Evolutionary conservation across 192 early-diverging fungal genomes (phyloP).

Genomic region (Bifiguratus adelaidae): DNA sequence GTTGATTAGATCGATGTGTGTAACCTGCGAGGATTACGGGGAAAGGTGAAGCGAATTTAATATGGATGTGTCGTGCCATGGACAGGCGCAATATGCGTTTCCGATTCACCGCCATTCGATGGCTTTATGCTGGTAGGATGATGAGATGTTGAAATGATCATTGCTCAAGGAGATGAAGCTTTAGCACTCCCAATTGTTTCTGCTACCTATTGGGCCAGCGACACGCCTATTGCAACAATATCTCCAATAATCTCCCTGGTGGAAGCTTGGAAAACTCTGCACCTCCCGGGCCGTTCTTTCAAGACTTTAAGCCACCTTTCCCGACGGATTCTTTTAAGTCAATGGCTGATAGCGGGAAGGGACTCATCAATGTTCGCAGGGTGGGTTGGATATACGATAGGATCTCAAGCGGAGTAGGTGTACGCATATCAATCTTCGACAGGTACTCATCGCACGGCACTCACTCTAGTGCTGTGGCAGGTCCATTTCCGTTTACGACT

Average conservation of each 20-base stretch:
- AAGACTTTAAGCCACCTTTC: neutral
- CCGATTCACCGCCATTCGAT: too few relatives aligned
- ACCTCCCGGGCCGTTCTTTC: constrained; percentile 4
- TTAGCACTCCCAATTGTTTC: neutral
- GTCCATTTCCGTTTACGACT: constrained; percentile 2
- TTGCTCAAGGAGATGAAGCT: too few relatives aligned
- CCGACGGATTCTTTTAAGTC: constrained; percentile 3
- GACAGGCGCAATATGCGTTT: too few relatives aligned
- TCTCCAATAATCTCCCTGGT: constrained; percentile 1
- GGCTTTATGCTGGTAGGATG: too few relatives aligned
- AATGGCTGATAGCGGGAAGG: too few relatives aligned
- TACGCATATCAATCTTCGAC: neutral
- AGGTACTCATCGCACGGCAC: neutral
- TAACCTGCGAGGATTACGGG: too few relatives aligned
- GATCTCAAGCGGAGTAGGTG: constrained; percentile 1
- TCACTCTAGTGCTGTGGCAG: neutral
- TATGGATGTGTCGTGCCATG: too few relatives aligned
- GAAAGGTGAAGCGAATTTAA: too few relatives aligned
- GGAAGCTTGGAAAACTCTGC: neutral
- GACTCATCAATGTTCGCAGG: neutral
- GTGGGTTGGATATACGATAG: constrained; percentile 2
- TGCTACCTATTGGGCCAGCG: neutral
- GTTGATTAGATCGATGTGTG: too few relatives aligned
- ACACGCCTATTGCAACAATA: neutral
- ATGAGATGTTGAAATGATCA: too few relatives aligned